Evolutionary conservation across 2,329 filamentous ascomycete genomes (phyloP), one percentile per base, ranked within the genome.

Genomic region (Penicillium decumbens): DNA sequence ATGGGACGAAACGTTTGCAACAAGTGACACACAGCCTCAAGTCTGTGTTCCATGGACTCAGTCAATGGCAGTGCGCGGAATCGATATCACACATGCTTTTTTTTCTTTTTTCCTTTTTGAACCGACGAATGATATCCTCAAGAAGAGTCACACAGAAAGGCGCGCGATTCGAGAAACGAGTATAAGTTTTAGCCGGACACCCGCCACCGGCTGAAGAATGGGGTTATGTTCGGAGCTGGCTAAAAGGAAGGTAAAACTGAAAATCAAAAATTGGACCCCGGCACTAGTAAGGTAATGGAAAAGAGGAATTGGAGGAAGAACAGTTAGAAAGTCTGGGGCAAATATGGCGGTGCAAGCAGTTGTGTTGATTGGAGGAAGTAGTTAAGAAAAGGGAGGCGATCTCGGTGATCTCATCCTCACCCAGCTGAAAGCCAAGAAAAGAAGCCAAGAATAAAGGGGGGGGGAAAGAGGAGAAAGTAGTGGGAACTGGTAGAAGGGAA

Each of bases 1-100:
- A 61, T 60, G 49, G 53, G 55, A 58, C 59, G 57, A 59, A 59
- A 60, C 57, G 57, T 57, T 60, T 54, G 49, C 47, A 50, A 55
- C 47, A 50, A 55, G 56, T 61, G 49, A 60, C 53, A 61, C 57
- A 61, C 57, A 56, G 57, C 46, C 57, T 50, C 44, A 51, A 51
- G 56, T 53, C 50, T 56, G 51, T 60, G 52, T 60, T 54, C 56
- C 57, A 61, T 61, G 52, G 59, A 60, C 54, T 35, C 51, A 52
- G 47, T 58, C 54, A 61, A 50, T 59, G 49, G 47, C 44, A 41
- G 38, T 43, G 44, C 45, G 39, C 48, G 41, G 45, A 49, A 50
- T 48, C 42, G 32, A 43, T 49, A 29, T 43, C 39, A 39, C 57
- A 50, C 56, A 60, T 61, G 50, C 53, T 58, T 50, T 42, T 41